Evolutionary conservation across 208 protist genomes (phyloP), one percentile per base, ranked within the genome.

Genomic region (Trypanosoma congolense): DNA sequence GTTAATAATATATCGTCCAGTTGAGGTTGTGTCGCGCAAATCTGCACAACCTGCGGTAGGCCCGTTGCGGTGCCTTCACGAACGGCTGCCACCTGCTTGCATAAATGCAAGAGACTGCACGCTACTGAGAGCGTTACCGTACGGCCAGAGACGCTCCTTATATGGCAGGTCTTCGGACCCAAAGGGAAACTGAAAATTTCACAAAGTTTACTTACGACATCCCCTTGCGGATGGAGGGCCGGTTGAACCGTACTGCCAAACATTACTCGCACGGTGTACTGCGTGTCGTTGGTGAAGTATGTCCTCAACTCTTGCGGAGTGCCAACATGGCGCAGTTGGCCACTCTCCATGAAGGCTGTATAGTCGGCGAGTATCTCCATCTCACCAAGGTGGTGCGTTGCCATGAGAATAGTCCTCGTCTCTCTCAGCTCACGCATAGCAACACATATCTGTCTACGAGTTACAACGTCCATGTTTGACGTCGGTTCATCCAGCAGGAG

Each of bases 401-500:
- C 89, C 14, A 92, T 47, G 22, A 71, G 56, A 22, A 71, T 51
- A 26, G 65, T 63, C 31, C 80, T 86, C 38, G 63, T 38, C 14
- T 24, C 35, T 18, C 70, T 76, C 26, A 90, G 80, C 29, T 65
- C 64, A 21, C 73, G 75, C 73, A 93, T 80, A 60, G 92, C 70
- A 29, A 70, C 64, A 22, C 89, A 97, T 43, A 84, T 83, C 43
- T 80, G 66, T 9, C 88, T 76, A 9, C 91, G 77, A 5, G 87
- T 78, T 2, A 59, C 43, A 6, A 79, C 77, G 62, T 97, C 93
- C 91, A 97, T 93, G 22, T 87, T 87, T 26, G 86, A 77, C 1
- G 91, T 93, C 14, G 93, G 93, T 55, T 97, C 93, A 57, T 96
- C 76, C 48, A 83, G 75, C 55, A 95, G 70, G 40, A 95, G 66